A percentile compares a stretch with the other conserved stretches of the same genome.
Conservation (phyloP, 2,329 filamentous ascomycete species). For the Trichophyton mentagrophytes region DNA sequence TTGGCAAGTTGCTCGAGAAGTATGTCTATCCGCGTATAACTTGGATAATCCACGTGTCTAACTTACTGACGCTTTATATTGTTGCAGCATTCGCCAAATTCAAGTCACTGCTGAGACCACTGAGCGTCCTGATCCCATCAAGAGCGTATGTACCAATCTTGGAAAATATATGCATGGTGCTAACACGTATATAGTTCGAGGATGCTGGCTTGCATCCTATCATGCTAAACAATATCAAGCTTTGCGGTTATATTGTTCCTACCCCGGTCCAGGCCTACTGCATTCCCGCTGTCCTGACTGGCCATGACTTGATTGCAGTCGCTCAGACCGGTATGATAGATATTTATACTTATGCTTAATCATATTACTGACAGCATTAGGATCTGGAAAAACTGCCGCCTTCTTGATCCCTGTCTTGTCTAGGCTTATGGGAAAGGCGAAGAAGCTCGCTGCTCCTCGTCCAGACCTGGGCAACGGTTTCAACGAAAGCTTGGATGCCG, state of each 20-base stretch:
- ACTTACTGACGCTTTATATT: background rate
- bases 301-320: slow-evolving; percentile 72
- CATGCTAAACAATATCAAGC: slow-evolving; percentile 62
- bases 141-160: slow-evolving; percentile 30
- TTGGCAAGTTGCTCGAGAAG: slow-evolving; percentile 52
- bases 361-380: slow-evolving; percentile 35
- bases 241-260: slow-evolving; percentile 57
- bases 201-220: slow-evolving; percentile 74
- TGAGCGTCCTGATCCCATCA: slow-evolving; percentile 36
- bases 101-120: slow-evolving; percentile 40
- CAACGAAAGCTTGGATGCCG: slow-evolving; percentile 37
- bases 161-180: background rate
- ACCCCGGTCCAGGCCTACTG: slow-evolving; percentile 83
- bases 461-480: slow-evolving; percentile 49
- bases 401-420: slow-evolving; percentile 83
- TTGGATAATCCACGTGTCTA: slow-evolving; percentile 6
- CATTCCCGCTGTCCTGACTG: slow-evolving; percentile 63
- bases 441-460: slow-evolving; percentile 67
- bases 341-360: slow-evolving; percentile 18
- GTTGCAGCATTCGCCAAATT: slow-evolving; percentile 33
- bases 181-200: slow-evolving; percentile 44
- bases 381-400: slow-evolving; percentile 90
- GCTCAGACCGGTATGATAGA: slow-evolving; percentile 67
- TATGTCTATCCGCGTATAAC: slow-evolving; percentile 29
- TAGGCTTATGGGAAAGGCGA: slow-evolving; percentile 88